Percentiles rank a stretch among this genome's conserved stretches.
Evolutionary conservation across 345 rosid genomes (phyloP).

Genomic region (Populus nigra): DNA sequence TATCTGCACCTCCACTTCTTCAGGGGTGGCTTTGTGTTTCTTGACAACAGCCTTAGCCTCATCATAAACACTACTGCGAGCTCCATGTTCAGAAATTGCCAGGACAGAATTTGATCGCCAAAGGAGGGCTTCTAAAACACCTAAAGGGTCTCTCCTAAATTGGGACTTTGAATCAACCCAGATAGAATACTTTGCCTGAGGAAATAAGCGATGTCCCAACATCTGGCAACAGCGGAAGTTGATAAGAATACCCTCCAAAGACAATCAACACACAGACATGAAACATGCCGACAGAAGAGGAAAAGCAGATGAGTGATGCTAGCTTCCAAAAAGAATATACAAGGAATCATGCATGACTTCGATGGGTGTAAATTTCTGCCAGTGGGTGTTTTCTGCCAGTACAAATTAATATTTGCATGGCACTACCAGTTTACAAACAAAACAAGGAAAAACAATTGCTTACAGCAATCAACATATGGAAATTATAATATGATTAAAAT

Average conservation of each 20-base stretch:
- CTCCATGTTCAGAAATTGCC: constrained; percentile 96
- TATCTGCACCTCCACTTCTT: constrained; percentile 82
- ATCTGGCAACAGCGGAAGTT: constrained; percentile 47
- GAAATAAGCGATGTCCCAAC: constrained; percentile 91
- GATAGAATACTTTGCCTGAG: constrained; percentile 67
- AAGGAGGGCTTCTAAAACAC: constrained; percentile 84
- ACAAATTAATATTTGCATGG: too few relatives aligned
- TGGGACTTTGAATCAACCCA: constrained; percentile 99
- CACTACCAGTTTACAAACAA: too few relatives aligned
- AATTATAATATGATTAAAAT: too few relatives aligned
- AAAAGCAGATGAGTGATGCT: constrained; percentile 1
- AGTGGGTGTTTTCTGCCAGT: too few relatives aligned
- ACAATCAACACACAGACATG: neutral
- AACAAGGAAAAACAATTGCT: too few relatives aligned
- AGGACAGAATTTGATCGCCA: constrained; percentile 83
- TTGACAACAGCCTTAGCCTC: constrained; percentile 85
- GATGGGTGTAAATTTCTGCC: neutral
- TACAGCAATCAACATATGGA: too few relatives aligned
- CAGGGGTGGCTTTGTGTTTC: constrained; percentile 89
- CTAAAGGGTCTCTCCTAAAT: constrained; percentile 91
- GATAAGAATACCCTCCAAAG: constrained; percentile 9
- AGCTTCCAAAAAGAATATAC: neutral
- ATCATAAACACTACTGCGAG: constrained; percentile 89
- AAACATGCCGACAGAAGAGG: neutral
- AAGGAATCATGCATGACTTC: neutral